Conservation (phyloP, 306 rosid genomes). For the Aeschynomene evenia region DNA sequence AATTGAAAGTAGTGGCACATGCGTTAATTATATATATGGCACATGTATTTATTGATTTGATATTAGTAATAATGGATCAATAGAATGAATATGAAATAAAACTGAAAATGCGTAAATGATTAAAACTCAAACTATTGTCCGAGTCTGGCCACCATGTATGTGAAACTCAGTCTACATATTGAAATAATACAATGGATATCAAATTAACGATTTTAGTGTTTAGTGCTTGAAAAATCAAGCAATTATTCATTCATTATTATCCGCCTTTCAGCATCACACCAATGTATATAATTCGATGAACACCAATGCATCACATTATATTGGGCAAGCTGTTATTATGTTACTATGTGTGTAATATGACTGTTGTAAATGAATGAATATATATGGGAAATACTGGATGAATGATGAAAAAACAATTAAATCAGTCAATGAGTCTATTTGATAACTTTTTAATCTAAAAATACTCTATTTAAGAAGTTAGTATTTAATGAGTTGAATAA, state of each 20-base stretch:
- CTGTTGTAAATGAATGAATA: too few relatives aligned
- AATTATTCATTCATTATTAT: background rate
- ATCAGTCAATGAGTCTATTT: too few relatives aligned
- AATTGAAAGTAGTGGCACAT: background rate
- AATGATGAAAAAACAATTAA: too few relatives aligned
- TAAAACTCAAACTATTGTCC: background rate
- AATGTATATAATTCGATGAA: background rate
- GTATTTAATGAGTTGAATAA: too few relatives aligned
- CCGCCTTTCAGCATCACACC: background rate
- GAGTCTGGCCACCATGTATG: conserved; percentile 8
- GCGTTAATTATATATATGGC: too few relatives aligned
- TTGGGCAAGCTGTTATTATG: background rate
- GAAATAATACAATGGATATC: background rate
- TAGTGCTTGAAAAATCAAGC: background rate
- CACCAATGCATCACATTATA: background rate
- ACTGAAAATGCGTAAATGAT: background rate
- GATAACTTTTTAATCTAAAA: too few relatives aligned
- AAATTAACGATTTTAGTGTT: background rate
- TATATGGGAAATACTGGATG: too few relatives aligned
- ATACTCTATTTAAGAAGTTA: too few relatives aligned
- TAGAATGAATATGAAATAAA: background rate
- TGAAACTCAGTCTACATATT: background rate
- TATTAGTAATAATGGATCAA: too few relatives aligned
- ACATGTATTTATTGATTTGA: too few relatives aligned
- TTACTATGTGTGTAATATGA: too few relatives aligned